Base-by-base conservation (phyloP, 345 rosid genomes). In the Salix exigua region DNA sequence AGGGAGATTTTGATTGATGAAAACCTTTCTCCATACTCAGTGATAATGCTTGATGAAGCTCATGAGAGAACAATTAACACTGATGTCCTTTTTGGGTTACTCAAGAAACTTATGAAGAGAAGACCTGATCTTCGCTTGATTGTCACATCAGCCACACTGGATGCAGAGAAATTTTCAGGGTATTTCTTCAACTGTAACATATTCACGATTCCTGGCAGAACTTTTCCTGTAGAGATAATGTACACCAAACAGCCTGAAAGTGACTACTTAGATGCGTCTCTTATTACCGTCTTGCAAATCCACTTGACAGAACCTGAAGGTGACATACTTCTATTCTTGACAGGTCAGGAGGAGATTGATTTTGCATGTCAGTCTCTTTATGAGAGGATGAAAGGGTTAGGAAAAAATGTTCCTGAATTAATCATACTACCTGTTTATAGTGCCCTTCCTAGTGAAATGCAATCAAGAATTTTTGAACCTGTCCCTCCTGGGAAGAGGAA, bases 231-330 rank as follows among this genome's bases (percentile, higher is more conserved):
- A 66, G 94, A 93, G 86, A 91, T 87, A 68, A 58, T 89, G 25
- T 91, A 93, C 83, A 88, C 91, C 35, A 91, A 89, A 68, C 92
- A 89, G 83, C 97, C 96, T 2, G 96, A 91, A 81, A 89, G 91
- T n/a, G 94, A 93, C 75, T 93, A 93, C 74, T 74, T 93, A 74
- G 96, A 89, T 84, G 96, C 94, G 69, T 85, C 97, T 51, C 83
- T 93, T 73, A 87, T 87, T 66, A 91, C 94, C 40, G 97, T 91
- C 40, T 74, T 91, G 70, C 92, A 93, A 74, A 89, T 93, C 75
- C 97, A 91, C 85, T 83, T 93, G 88, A 88, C 91, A n/a, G 94
- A 93, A 83, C 96, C 96, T 9, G 96, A 89, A 84, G 97, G 96
- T 23, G 97, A 93, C 73, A 21, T 93, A 66, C 91, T 93, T 6